Evolutionary conservation across 768 basidiomycete species (phyloP).

Genomic region (Suillus brevipes): DNA sequence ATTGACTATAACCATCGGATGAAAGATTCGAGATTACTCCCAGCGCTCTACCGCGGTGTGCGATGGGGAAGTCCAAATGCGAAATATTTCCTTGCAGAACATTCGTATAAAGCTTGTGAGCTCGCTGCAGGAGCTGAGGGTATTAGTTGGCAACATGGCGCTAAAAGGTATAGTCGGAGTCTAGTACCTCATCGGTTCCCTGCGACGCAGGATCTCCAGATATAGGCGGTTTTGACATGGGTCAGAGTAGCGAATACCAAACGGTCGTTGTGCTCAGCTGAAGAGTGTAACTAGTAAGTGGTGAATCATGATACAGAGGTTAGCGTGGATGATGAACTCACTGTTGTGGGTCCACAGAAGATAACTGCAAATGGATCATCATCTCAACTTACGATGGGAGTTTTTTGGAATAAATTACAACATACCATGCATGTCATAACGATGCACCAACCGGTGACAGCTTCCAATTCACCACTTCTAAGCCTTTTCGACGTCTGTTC

Average conservation of each 20-base stretch:
- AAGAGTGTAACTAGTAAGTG: not conserved
- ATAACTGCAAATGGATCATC: not conserved
- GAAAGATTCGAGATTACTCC: conserved; percentile 13
- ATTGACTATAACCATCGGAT: conserved; percentile 23
- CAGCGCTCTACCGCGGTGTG: conserved; percentile 28
- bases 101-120: not conserved
- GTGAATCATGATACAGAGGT: not conserved
- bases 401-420: not conserved
- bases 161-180: not conserved
- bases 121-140: not conserved
- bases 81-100: conserved; percentile 15
- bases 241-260: not conserved
- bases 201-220: not conserved
- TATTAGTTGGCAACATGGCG: not conserved
- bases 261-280: not conserved
- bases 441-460: not conserved
- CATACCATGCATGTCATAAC: not conserved
- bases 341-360: not conserved
- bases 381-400: not conserved
- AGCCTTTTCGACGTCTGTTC: not conserved
- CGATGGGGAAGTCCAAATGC: conserved; percentile 28
- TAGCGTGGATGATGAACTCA: not conserved
- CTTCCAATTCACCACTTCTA: not conserved
- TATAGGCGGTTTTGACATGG: not conserved
- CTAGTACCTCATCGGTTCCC: not conserved